Conservation (phyloP, 768 basidiomycete genomes). For the Leucosporidium creatinivorum region DNA sequence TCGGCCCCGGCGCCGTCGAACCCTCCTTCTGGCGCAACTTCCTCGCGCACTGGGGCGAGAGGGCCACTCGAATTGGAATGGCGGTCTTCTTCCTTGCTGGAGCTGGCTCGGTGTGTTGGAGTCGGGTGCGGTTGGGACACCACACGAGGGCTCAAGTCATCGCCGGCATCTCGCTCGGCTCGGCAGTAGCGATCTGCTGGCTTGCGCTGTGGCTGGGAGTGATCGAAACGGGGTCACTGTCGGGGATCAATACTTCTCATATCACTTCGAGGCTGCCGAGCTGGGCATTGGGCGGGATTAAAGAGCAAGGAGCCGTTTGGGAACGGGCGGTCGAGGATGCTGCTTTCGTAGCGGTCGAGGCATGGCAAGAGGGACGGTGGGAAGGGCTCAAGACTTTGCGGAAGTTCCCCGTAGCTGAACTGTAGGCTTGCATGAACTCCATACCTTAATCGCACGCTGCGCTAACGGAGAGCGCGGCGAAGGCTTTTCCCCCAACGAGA, state of each 20-base stretch:
- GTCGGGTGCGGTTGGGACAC: conserved; percentile 34
- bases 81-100: conserved; percentile 19
- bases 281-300: conserved; percentile 6
- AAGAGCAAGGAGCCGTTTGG: conserved; percentile 15
- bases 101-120: conserved; percentile 33
- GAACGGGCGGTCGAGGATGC: conserved; percentile 32
- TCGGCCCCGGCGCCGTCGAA: conserved; percentile 5
- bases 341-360: conserved; percentile 12
- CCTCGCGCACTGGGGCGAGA: conserved; percentile 4
- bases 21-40: conserved; percentile 7
- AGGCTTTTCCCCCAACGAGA: no score
- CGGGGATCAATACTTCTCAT: no score
- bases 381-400: background rate
- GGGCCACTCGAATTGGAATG: conserved; percentile 11
- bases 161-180: conserved; percentile 33
- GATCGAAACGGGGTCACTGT: background rate
- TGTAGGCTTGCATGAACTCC: no score
- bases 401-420: background rate
- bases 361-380: conserved; percentile 10
- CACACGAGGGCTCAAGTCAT: conserved; percentile 36
- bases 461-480: no score
- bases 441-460: no score
- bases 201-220: conserved; percentile 32
- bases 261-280: background rate
- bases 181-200: conserved; percentile 26